These are phyloP conservation scores for Fusarium sp. DNA, from an alignment of 2,329 filamentous ascomycete genomes.

Conservation along the genomic window DNA sequence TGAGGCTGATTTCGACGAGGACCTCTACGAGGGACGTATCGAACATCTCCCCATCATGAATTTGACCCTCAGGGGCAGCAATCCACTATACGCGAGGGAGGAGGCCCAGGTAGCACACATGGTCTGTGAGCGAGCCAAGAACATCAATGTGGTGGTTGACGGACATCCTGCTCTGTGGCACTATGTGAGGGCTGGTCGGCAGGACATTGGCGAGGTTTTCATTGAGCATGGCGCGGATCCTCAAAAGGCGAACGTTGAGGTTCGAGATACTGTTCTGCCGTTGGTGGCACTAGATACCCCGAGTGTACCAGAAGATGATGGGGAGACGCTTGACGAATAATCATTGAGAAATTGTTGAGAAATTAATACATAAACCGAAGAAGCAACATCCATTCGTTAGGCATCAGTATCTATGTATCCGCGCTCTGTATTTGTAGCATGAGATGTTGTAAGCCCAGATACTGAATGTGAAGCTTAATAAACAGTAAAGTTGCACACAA, in stretches of 20 bases:
- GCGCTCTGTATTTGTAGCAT: background rate
- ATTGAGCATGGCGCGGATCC: slow-evolving; percentile 25
- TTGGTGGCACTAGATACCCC: slow-evolving; percentile 2
- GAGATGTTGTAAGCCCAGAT: background rate
- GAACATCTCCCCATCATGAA: slow-evolving; percentile 29
- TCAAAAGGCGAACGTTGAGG: slow-evolving; percentile 23
- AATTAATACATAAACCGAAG: background rate
- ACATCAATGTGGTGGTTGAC: slow-evolving; percentile 17
- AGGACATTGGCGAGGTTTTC: slow-evolving; percentile 27
- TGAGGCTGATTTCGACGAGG: slow-evolving; percentile 25
- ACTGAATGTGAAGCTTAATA: background rate
- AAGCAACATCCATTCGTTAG: background rate
- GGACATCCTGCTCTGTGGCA: slow-evolving; percentile 29
- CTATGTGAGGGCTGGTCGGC: slow-evolving; percentile 20
- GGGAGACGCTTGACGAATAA: background rate
- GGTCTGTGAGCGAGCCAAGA: slow-evolving; percentile 19
- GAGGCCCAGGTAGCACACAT: slow-evolving; percentile 20
- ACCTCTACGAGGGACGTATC: background rate
- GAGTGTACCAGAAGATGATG: background rate
- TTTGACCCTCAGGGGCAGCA: slow-evolving; percentile 15
- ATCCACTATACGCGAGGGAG: slow-evolving; percentile 11
- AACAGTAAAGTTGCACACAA: background rate
- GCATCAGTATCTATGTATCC: background rate
- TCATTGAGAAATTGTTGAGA: background rate
- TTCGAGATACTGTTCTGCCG: slow-evolving; percentile 13